Evolutionary conservation across 2,329 filamentous ascomycete genomes (phyloP), one percentile per base, ranked within the genome.

Genomic region (Calonectria fujianensis): DNA sequence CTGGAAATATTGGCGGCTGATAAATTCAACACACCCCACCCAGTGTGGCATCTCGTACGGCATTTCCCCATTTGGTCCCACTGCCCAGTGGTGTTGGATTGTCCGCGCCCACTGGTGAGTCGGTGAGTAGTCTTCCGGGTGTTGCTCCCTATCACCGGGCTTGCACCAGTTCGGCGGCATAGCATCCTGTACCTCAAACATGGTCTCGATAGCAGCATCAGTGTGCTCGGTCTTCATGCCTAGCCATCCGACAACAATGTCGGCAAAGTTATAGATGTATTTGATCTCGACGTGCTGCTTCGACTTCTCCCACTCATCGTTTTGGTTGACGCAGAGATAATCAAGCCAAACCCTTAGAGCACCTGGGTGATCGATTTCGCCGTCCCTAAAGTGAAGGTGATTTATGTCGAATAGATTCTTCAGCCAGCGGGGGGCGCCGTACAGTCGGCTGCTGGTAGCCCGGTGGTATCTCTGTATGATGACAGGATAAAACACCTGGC

Each of bases 51-150:
- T 35, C 57, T 77, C 80, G 4, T 76, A 74, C 9, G 80, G 78
- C 20, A 74, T 66, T 48, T 79, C 74, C 39, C 78, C 79, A 24
- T 82, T 71, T 11, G 79, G 76, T 5, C 59, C 69, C 2, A 74
- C 69, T 8, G 77, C 70, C 48, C 77, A 77, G 74, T 83, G 72
- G 70, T 82, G 75, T 11, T 75, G 69, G 16, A 85, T 78, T 8
- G 77, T 68, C n/a, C 66, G 72, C n/a, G 82, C 77, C 84, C 84
- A 85, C 37, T 74, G 51, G 75, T 84, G 79, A 11, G 73, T 72
- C 20, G 84, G 84, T n/a, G 82, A 76, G 74, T 85, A 85, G 76
- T 85, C 75, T 57, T 85, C 80, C 1, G 84, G 84, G 52, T 85
- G 79, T 51, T 76, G 73, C 57, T 82, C 79, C 29, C 72, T 78